Evolutionary conservation across 2,329 filamentous ascomycete species (phyloP).

Genomic region (Thelonectria discophora): DNA sequence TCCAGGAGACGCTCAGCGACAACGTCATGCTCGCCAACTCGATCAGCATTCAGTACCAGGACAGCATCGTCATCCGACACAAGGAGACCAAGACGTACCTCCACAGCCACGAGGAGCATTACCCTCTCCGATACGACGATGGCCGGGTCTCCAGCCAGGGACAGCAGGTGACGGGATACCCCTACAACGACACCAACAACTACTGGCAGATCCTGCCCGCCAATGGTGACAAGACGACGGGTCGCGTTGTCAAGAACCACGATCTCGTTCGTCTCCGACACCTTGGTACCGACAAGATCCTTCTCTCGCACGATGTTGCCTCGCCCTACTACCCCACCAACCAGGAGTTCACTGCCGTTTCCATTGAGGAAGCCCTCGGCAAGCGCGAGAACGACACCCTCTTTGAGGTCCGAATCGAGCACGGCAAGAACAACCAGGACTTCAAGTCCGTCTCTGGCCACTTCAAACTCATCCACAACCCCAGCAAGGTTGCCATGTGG

Average conservation of each 20-base stretch:
- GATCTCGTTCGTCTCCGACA: slow-evolving; percentile 89
- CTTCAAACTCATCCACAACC: slow-evolving; percentile 95
- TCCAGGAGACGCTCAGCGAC: slow-evolving; percentile 96
- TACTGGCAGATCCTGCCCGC: slow-evolving; percentile 91
- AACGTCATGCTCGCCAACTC: slow-evolving; percentile 92
- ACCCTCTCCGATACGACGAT: slow-evolving; percentile 96
- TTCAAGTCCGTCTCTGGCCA: slow-evolving; percentile 92
- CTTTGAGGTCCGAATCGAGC: slow-evolving; percentile 91
- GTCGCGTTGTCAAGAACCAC: slow-evolving; percentile 78
- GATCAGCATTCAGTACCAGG: slow-evolving; percentile 87
- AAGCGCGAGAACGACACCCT: slow-evolving; percentile 86
- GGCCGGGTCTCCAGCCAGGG: slow-evolving; percentile 97
- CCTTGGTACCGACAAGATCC: slow-evolving; percentile 82
- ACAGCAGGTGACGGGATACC: slow-evolving; percentile 97
- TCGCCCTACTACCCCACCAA: slow-evolving; percentile 97
- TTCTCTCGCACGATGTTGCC: slow-evolving; percentile 95
- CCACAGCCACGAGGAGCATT: slow-evolving; percentile 88
- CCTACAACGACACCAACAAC: slow-evolving; percentile 98
- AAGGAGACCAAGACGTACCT: slow-evolving; percentile 98
- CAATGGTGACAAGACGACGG: slow-evolving; percentile 64
- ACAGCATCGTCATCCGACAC: slow-evolving; percentile 86
- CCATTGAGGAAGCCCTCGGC: slow-evolving; percentile 75
- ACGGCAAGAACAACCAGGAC: slow-evolving; percentile 80
- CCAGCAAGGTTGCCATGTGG: slow-evolving; percentile 99
- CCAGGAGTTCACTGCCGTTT: slow-evolving; percentile 93